A percentile compares a stretch with the other conserved stretches of the same genome.
phyloP scores from a whole-genome alignment of 495 filamentous ascomycete species.

The Hypoxylon fuscum region DNA sequence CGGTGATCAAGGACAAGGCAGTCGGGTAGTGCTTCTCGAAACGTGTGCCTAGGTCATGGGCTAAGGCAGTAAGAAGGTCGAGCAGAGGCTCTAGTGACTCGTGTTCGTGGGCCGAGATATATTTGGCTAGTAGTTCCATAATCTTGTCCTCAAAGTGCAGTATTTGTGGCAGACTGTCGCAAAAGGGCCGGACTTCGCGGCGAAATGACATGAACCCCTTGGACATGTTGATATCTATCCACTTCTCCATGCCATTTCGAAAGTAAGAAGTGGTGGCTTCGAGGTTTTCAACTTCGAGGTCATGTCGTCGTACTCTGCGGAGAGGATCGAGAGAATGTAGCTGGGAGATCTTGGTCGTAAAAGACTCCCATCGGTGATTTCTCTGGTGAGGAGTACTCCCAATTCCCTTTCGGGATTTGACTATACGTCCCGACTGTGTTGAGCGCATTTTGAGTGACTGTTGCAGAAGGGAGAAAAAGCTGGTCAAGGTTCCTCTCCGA shows the following conservation, averaged over 20 bases:
- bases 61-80: constrained; percentile 85
- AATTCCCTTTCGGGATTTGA: constrained; percentile 71
- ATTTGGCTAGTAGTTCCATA: constrained; percentile 76
- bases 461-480: not conserved
- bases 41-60: constrained; percentile 84
- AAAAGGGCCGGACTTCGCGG: constrained; percentile 75
- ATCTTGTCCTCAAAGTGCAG: constrained; percentile 87
- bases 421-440: constrained; percentile 69
- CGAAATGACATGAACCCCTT: constrained; percentile 78
- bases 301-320: constrained; percentile 81
- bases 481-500: constrained; percentile 13
- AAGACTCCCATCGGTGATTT: constrained; percentile 88
- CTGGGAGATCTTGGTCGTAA: constrained; percentile 91
- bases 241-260: constrained; percentile 80
- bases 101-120: constrained; percentile 78
- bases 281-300: constrained; percentile 79
- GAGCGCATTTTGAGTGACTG: constrained; percentile 54
- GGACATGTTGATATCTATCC: constrained; percentile 90
- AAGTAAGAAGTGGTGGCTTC: constrained; percentile 80
- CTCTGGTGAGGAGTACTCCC: constrained; percentile 75
- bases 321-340: constrained; percentile 88
- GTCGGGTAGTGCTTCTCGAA: constrained; percentile 88
- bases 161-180: constrained; percentile 89
- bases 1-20: constrained; percentile 71
- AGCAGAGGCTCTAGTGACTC: constrained; percentile 85